Evolutionary conservation across 345 rosid genomes (phyloP).

Genomic region (Euclidium syriacum): DNA sequence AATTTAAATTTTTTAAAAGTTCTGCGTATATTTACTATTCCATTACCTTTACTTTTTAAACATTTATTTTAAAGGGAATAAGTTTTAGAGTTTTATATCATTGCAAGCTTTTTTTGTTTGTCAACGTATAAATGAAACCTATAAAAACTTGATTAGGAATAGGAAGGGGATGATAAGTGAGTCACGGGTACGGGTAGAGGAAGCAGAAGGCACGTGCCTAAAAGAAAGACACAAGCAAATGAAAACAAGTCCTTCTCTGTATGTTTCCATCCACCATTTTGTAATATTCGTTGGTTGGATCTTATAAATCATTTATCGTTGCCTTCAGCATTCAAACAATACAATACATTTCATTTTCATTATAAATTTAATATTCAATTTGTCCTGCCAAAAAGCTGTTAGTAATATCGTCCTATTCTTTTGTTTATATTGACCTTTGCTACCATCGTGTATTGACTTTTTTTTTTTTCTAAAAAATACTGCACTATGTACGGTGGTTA

Average conservation of each 20-base stretch:
- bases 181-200: constrained; percentile 30
- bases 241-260: constrained; percentile 21
- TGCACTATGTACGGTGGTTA: background rate
- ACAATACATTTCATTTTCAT: background rate
- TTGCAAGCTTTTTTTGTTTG: too few relatives aligned
- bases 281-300: constrained; percentile 10
- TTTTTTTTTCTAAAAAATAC: background rate
- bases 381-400: constrained; percentile 10
- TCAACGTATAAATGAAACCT: background rate
- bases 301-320: background rate
- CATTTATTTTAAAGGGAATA: background rate
- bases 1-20: background rate
- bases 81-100: too few relatives aligned
- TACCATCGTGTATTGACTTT: constrained; percentile 1
- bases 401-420: background rate
- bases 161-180: background rate
- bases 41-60: background rate
- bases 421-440: constrained; percentile 8
- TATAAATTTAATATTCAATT: background rate
- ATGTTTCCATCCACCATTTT: constrained; percentile 22
- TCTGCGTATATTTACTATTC: background rate
- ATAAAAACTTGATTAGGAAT: background rate
- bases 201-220: constrained; percentile 19
- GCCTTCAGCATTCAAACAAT: constrained; percentile 1
- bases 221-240: constrained; percentile 24